Evolutionary conservation across 177 flowering plant species (phyloP).

Genomic region (Vitis hybrid): DNA sequence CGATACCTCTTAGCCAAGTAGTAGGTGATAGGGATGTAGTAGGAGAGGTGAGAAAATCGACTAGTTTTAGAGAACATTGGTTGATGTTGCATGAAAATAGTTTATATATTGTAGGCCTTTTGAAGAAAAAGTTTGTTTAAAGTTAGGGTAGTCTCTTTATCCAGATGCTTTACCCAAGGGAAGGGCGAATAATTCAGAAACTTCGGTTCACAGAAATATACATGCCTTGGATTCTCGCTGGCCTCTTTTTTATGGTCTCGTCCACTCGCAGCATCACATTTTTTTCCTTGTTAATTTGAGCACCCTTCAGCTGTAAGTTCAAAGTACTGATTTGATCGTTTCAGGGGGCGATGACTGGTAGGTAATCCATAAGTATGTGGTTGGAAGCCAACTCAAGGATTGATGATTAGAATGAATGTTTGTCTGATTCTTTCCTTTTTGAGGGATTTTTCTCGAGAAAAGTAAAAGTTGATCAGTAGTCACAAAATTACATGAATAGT

Average conservation of each 20-base stretch:
- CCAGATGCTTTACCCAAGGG: conserved; percentile 1
- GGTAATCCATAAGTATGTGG: not conserved
- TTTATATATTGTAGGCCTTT: conserved; percentile 8
- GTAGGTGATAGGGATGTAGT: not conserved
- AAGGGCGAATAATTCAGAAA: conserved; percentile 7
- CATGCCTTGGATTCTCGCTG: too few relatives aligned
- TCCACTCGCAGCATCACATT: not conserved
- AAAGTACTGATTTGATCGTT: not conserved
- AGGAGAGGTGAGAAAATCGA: conserved; percentile 15
- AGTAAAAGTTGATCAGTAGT: too few relatives aligned
- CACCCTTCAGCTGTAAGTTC: too few relatives aligned
- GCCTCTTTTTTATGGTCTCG: not conserved
- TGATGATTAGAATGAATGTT: too few relatives aligned
- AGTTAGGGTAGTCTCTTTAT: conserved; percentile 6
- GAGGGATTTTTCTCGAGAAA: too few relatives aligned
- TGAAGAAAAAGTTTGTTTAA: conserved; percentile 11
- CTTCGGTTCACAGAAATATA: not conserved
- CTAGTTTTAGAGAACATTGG: conserved; percentile 3
- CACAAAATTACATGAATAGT: too few relatives aligned
- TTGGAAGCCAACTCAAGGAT: too few relatives aligned
- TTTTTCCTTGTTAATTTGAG: not conserved
- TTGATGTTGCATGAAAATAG: conserved; percentile 6
- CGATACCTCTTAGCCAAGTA: not conserved
- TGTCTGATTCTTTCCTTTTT: too few relatives aligned
- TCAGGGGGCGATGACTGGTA: not conserved